A percentile compares a stretch with the other conserved stretches of the same genome.
These are phyloP conservation scores for Wallacemonas rigidus DNA, from an alignment of 208 protist species.

Conservation along the genomic window DNA sequence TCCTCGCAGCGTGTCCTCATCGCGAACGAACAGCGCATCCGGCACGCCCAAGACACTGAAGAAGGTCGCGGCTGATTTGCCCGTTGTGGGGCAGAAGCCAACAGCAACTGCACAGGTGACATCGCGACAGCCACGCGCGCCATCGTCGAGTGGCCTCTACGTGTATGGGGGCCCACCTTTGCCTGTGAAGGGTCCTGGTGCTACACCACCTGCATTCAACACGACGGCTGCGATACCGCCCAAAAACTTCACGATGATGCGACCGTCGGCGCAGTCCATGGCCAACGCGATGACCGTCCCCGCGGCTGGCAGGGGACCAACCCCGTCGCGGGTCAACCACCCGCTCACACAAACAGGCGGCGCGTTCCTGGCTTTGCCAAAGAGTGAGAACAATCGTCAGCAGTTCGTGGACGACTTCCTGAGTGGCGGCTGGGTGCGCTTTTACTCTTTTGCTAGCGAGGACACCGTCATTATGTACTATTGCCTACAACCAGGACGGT, in stretches of 20 bases:
- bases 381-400: constrained; percentile 65
- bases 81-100: constrained; percentile 10
- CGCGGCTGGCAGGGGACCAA: constrained; percentile 1
- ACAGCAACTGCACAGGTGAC: not conserved
- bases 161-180: constrained; percentile 66
- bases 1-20: constrained; percentile 52
- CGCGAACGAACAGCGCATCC: constrained; percentile 12
- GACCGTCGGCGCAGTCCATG: constrained; percentile 51
- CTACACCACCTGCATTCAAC: constrained; percentile 28
- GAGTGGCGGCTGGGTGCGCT: constrained; percentile 83
- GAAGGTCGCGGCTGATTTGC: not conserved
- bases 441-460: constrained; percentile 81
- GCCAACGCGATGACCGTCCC: constrained; percentile 36
- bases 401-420: constrained; percentile 87
- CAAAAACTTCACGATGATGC: constrained; percentile 37
- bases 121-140: constrained; percentile 21
- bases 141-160: constrained; percentile 54
- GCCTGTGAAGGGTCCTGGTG: constrained; percentile 61
- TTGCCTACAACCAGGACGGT: constrained; percentile 83
- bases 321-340: constrained; percentile 18
- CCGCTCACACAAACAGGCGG: constrained; percentile 20
- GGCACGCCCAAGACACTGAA: not conserved
- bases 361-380: constrained; percentile 77
- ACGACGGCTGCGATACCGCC: constrained; percentile 41
- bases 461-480: constrained; percentile 89